These are phyloP conservation scores for Anisogramma anomala DNA, from an alignment of 2,329 filamentous ascomycete genomes.

Conservation along the genomic window DNA sequence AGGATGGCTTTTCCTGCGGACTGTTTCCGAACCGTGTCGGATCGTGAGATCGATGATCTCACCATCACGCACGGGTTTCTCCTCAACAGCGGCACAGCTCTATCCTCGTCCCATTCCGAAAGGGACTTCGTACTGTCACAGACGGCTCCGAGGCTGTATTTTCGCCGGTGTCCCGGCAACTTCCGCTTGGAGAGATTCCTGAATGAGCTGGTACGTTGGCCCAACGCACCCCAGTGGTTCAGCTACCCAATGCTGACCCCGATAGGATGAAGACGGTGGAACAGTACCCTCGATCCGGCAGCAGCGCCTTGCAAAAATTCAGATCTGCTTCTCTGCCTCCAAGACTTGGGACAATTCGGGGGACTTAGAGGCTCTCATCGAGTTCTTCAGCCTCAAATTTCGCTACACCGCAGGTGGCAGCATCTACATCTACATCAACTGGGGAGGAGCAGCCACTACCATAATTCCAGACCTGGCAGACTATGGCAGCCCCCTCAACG, in stretches of 20 bases:
- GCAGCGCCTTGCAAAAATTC: conserved; percentile 4
- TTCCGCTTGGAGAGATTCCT: conserved; percentile 1
- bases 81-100: neutral
- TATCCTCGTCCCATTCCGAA: neutral
- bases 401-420: neutral
- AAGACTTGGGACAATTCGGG: conserved; percentile 3
- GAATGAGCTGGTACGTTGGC: conserved; percentile 1
- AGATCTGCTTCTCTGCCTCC: conserved; percentile 4
- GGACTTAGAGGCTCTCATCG: neutral
- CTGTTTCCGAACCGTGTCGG: conserved; percentile 4
- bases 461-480: neutral
- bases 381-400: conserved; percentile 9
- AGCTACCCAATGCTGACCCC: neutral
- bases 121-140: neutral
- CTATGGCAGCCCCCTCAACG: neutral
- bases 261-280: neutral
- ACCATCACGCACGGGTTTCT: neutral
- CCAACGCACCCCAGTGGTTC: neutral
- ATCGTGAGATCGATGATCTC: neutral
- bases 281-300: neutral
- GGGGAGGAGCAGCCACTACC: neutral
- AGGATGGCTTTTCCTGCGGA: conserved; percentile 2
- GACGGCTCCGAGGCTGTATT: neutral
- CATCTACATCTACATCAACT: conserved; percentile 1
- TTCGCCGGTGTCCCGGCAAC: neutral